Percentiles rank a stretch among this genome's conserved stretches.
Evolutionary conservation across 192 early-diverging fungal species (phyloP).

Genomic region (Podila minutissima): DNA sequence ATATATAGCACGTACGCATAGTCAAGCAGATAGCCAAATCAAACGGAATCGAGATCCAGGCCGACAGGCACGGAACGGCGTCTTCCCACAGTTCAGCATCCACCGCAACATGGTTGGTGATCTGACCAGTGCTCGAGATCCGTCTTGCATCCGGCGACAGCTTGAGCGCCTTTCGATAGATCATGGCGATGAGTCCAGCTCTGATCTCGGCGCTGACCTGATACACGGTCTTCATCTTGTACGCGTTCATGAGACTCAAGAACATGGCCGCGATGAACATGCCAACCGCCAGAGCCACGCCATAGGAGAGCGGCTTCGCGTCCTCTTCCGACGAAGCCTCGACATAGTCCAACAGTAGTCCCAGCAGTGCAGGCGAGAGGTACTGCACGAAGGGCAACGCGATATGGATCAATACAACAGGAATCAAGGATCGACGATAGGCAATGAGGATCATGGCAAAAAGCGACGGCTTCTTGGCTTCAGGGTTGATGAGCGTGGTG

Average conservation of each 20-base stretch:
- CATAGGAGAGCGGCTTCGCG: conserved; percentile 16
- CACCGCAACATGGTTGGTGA: conserved; percentile 53
- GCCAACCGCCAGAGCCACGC: conserved; percentile 15
- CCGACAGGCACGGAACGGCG: conserved; percentile 10
- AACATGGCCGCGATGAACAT: neutral
- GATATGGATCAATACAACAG: conserved; percentile 9
- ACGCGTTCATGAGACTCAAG: neutral
- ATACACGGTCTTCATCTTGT: neutral
- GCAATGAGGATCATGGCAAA: conserved; percentile 16
- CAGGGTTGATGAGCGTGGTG: neutral
- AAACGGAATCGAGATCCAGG: conserved; percentile 27
- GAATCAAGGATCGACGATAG: conserved; percentile 12
- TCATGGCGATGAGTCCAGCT: conserved; percentile 27
- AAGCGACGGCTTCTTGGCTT: conserved; percentile 18
- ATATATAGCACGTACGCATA: conserved; percentile 16
- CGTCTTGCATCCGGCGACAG: conserved; percentile 45
- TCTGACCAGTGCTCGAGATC: conserved; percentile 37
- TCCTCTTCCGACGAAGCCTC: conserved; percentile 5
- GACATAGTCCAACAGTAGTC: conserved; percentile 28
- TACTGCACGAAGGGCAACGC: conserved; percentile 14
- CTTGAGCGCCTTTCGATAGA: conserved; percentile 50
- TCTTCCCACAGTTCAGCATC: conserved; percentile 45
- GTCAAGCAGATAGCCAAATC: conserved; percentile 29
- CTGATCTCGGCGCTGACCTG: conserved; percentile 8
- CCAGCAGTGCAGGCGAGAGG: conserved; percentile 18